Base-by-base conservation (phyloP, 768 basidiomycete species). In the Macrolepiota fuliginosa region DNA sequence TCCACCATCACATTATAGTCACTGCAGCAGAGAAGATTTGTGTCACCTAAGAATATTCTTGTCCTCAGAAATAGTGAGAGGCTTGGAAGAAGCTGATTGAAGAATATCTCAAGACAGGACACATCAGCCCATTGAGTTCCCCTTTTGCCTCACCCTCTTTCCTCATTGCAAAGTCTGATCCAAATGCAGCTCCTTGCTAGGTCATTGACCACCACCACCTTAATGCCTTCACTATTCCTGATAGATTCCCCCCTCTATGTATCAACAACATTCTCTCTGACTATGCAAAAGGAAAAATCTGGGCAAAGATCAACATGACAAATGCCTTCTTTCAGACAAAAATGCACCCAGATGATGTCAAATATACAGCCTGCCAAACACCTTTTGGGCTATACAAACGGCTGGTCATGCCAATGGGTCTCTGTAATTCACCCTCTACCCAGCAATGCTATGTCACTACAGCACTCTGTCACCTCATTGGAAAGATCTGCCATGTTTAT, bases 261-360 rank as follows among this genome's bases (percentile, higher is more conserved):
- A 37, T 70, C 0, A 59, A 60, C 1, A 64, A 70, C 50, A 64
- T 67, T 1, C 63, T 70, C 10, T 76, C 52, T 2, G 75, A 78
- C 46, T 76, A 74, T 58, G 72, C 69, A 0, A 72, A 74, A 49
- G 77, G 77, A 0, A 71, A 69, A n/a, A 64, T 77, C 0, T 81
- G 70, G 59, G 72, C 66, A 0, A 76, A 71, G 17, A 69, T 81
- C 1, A 74, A 81, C 50, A 78, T 79, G 72, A 79, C 73, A 9
- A 64, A 71, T 45, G 55, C 63, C 1, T 72, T 70, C 25, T 72
- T 71, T 40, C 71, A 71, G 22, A 74, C 77, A 76, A 74, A n/a
- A 72, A 77, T 36, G 68, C 4, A 64, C 13, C 40, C 40, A 70
- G 19, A 42, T n/a, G 12, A 42, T 17, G 40, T 42, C 13, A 42